phyloP scores from a whole-genome alignment of 1,139 yeast genomes.

The Debaryomyces subglobosus region DNA sequence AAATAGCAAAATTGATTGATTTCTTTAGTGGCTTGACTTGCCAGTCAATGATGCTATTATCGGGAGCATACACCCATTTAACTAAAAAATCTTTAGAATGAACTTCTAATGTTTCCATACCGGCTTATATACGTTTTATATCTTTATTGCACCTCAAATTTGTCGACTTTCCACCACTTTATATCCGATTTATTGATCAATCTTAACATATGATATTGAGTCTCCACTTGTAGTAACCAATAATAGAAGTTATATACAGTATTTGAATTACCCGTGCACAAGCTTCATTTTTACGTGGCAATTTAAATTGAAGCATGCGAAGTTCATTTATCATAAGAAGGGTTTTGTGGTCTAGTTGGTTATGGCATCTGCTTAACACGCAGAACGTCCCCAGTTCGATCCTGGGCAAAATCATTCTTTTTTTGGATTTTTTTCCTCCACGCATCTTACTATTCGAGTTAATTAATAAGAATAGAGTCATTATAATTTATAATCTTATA shows the following conservation, averaged over 20 bases:
- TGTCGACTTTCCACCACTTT: not conserved
- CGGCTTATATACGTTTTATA: not conserved
- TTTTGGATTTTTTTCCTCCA: conserved; percentile 4
- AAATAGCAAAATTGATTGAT: conserved; percentile 73
- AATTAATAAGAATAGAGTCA: not conserved
- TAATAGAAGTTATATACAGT: conserved; percentile 7
- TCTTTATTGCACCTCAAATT: not conserved
- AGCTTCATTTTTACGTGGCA: no score
- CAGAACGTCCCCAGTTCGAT: conserved; percentile 99
- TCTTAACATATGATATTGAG: conserved; percentile 4
- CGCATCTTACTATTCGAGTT: not conserved
- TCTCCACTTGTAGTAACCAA: conserved; percentile 3
- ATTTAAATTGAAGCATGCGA: no score
- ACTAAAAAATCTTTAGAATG: conserved; percentile 87
- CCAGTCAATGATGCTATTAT: conserved; percentile 69
- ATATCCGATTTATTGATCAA: not conserved
- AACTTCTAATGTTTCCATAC: conserved; percentile 84
- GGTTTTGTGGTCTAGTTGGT: conserved; percentile 93
- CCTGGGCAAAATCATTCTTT: conserved; percentile 92
- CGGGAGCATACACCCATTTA: conserved; percentile 85
- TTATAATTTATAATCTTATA: no score
- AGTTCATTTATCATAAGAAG: conserved; percentile 12
- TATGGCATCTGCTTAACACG: conserved; percentile 99
- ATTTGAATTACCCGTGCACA: not conserved
- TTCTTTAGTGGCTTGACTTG: conserved; percentile 82